Evolutionary conservation across 2,329 filamentous ascomycete genomes (phyloP), one percentile per base, ranked within the genome.

Genomic region (Periconia macrospinosa): DNA sequence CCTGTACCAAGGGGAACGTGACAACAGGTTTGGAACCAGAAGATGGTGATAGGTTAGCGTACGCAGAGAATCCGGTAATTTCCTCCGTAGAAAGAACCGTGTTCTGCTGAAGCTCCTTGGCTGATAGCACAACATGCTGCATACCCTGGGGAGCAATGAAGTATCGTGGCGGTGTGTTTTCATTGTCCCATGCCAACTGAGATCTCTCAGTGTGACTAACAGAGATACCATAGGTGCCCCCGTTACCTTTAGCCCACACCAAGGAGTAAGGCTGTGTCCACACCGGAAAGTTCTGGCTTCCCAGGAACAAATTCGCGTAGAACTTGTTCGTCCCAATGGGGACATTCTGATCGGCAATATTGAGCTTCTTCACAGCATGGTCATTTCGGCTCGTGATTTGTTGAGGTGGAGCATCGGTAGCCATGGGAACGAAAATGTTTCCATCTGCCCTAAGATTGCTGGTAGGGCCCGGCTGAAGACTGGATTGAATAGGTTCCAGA

Each of bases 81-180:
- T 78, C 73, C 54, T 85, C 80, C 0, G 80, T 78, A 0, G 76
- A 81, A 19, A 87, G 70, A 11, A 78, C 72, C 0, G 90, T 91
- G 17, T 76, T 79, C 2, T 75, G 68, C 1, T 81, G 83, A 9
- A 99, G 81, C 66, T 96, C 92, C 10, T 79, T 77, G 3, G 92
- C 92, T 0, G 92, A 95, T 14, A 97, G 76, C 40, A 91, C 83
- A 37, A 97, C 73, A 3, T 91, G 91, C 65, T 95, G 88, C 17
- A 96, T 88, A 0, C 91, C 90, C 49, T 94, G 78, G 0, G 94
- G 93, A 62, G 90, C 93, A 66, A 91, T 83, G 66, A 90, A 97
- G 71, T 88, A 97, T 27, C 82, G 76, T 55, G 81, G 79, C n/a
- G 6, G 81, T 60, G 17, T 40, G 42, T 27, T 61, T 33, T 52